phyloP scores from a whole-genome alignment of 331 rosid genomes.

The Malus hybrid region DNA sequence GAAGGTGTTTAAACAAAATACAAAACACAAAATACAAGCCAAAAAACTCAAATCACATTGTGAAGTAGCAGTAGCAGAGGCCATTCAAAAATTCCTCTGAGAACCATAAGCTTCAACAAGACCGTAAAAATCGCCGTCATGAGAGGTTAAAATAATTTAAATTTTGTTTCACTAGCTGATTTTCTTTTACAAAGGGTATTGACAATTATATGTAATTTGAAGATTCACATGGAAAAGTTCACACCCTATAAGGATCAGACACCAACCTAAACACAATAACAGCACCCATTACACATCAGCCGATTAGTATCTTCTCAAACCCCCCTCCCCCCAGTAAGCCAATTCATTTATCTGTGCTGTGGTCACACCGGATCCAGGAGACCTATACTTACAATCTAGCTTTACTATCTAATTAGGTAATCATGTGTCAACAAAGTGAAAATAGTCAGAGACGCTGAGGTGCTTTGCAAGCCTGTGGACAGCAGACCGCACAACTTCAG shows the following conservation, averaged over 20 bases:
- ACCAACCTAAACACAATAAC: slow-evolving; percentile 25
- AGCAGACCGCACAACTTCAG: slow-evolving; percentile 58
- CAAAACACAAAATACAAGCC: not conserved
- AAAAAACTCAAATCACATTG: not conserved
- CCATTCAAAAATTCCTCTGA: not conserved
- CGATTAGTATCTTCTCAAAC: slow-evolving; percentile 19
- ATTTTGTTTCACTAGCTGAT: slow-evolving; percentile 14
- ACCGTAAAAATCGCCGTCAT: not conserved
- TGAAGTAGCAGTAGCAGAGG: not conserved
- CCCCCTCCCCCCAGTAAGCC: slow-evolving; percentile 18
- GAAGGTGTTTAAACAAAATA: not conserved
- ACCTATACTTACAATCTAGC: slow-evolving; percentile 1
- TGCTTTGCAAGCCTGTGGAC: slow-evolving; percentile 72
- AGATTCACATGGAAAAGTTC: no score
- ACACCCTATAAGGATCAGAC: not conserved
- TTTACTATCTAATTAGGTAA: slow-evolving; percentile 2
- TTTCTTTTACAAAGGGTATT: slow-evolving; percentile 44
- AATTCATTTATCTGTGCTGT: not conserved
- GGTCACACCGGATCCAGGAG: slow-evolving; percentile 5
- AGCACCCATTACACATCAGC: slow-evolving; percentile 20
- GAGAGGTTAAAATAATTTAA: not conserved
- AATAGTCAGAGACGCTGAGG: slow-evolving; percentile 48
- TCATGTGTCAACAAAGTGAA: slow-evolving; percentile 52
- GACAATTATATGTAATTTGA: slow-evolving; percentile 32
- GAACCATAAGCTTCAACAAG: not conserved